phyloP scores from a whole-genome alignment of 257 asterid genomes.

The Forsythia suspensa region DNA sequence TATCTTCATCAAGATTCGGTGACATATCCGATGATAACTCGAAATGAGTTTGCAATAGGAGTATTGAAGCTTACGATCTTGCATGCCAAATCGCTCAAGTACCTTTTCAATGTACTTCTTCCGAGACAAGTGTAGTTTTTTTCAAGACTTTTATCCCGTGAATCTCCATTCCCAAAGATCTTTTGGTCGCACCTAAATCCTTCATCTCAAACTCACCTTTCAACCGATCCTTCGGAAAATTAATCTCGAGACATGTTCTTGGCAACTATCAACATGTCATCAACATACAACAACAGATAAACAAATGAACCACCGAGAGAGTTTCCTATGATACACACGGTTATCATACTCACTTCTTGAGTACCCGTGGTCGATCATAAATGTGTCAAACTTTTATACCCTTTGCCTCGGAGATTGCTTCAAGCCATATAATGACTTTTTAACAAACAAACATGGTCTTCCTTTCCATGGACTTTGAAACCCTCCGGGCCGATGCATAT shows the following conservation, averaged over 20 bases:
- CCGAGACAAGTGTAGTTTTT: background rate
- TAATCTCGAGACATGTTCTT: too few species aligned
- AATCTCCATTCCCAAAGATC: background rate
- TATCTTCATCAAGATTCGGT: too few species aligned
- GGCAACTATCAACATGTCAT: too few species aligned
- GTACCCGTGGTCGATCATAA: background rate
- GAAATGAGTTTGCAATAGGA: too few species aligned
- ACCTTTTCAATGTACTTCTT: background rate
- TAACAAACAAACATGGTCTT: background rate
- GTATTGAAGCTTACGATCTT: background rate
- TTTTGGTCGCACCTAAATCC: background rate
- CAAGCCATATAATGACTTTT: background rate
- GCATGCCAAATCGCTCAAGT: background rate
- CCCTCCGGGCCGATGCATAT: background rate
- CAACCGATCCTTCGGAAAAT: too few species aligned
- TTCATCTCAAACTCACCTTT: too few species aligned
- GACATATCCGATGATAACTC: too few species aligned
- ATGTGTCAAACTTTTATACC: background rate
- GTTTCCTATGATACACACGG: background rate
- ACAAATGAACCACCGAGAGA: background rate
- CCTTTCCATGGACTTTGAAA: background rate
- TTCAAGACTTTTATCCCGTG: background rate
- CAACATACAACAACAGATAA: too few species aligned
- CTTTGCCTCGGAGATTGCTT: too few species aligned
- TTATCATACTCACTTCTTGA: background rate